Base-by-base conservation (phyloP, 148 eudicot genomes). In the Rhododendron kiyosumense region DNA sequence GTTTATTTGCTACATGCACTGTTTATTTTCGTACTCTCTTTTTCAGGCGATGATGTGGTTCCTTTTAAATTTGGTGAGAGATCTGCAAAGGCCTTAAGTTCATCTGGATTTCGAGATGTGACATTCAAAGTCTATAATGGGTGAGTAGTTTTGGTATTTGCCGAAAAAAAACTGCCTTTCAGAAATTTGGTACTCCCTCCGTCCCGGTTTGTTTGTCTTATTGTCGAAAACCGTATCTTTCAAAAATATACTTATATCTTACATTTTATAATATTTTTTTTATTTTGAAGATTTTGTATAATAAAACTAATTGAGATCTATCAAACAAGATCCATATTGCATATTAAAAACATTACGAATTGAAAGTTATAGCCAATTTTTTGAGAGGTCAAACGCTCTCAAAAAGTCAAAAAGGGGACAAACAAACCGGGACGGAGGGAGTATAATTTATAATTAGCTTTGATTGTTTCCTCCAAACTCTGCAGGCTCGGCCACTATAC, bases 401-500 rank as follows among this genome's bases (percentile, higher is more conserved):
- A n/a, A n/a, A n/a, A n/a, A n/a, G n/a, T n/a, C n/a, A n/a, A n/a
- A n/a, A n/a, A n/a, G n/a, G n/a, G n/a, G n/a, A n/a, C n/a, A n/a
- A n/a, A n/a, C n/a, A n/a, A n/a, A n/a, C n/a, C n/a, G n/a, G n/a
- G n/a, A n/a, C n/a, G n/a, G n/a, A n/a, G n/a, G n/a, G n/a, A n/a
- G n/a, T n/a, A n/a, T 15, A 32, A 46, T 57, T 54, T 59, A 65
- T 15, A 10, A 51, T 78, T 76, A 78, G 45, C 81, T 84, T 15
- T 32, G 52, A 67, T 12, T 36, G 30, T 51, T 84, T 51, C 46
- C 54, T 82, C 26, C 76, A 74, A 20, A 63, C 79, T 14, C 85
- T 86, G 84, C 93, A 96, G 99, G 88, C 96, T 96, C 69, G 99
- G 98, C 36, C 99, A 97, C 86, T 93, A 95, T 82, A 97, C 99